phyloP scores from a whole-genome alignment of 2,329 filamentous ascomycete species.

The Nemania abortiva region DNA sequence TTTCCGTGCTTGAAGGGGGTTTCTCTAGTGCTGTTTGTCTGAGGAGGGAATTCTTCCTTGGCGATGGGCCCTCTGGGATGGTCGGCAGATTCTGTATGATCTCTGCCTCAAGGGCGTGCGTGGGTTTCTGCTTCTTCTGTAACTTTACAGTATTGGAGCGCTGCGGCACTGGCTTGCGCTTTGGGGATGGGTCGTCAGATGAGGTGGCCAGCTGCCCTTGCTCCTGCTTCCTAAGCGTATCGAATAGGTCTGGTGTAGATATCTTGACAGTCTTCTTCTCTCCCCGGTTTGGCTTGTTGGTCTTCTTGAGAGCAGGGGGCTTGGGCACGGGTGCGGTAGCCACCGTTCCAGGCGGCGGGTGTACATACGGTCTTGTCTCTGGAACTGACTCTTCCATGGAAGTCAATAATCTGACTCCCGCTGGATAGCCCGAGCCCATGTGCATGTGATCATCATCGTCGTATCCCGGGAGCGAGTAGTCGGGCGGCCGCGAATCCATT shows the following conservation, averaged over 20 bases:
- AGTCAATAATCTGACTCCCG: slow-evolving; percentile 71
- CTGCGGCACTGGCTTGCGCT: slow-evolving; percentile 45
- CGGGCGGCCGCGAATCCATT: slow-evolving; percentile 68
- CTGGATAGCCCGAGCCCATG: slow-evolving; percentile 58
- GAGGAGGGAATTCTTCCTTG: slow-evolving; percentile 55
- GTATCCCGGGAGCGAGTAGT: slow-evolving; percentile 69
- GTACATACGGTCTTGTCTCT: slow-evolving; percentile 68
- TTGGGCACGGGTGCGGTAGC: slow-evolving; percentile 45
- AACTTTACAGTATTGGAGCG: slow-evolving; percentile 62
- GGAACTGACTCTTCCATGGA: slow-evolving; percentile 68
- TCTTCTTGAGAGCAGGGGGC: slow-evolving; percentile 45
- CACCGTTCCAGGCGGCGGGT: slow-evolving; percentile 42
- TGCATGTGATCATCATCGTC: slow-evolving; percentile 65
- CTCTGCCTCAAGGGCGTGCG: slow-evolving; percentile 49
- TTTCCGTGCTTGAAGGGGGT: slow-evolving; percentile 32
- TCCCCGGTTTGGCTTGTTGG: slow-evolving; percentile 32
- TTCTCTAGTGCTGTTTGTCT: slow-evolving; percentile 46
- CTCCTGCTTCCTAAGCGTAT: slow-evolving; percentile 56
- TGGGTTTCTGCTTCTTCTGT: slow-evolving; percentile 58
- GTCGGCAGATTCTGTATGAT: slow-evolving; percentile 59
- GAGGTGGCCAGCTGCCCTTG: slow-evolving; percentile 45
- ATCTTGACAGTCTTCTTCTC: slow-evolving; percentile 47
- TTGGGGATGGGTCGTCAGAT: slow-evolving; percentile 36
- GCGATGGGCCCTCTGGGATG: slow-evolving; percentile 65
- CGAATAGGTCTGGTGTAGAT: slow-evolving; percentile 46